phyloP scores from a whole-genome alignment of 495 filamentous ascomycete species.

The Chaetomium tenue region DNA sequence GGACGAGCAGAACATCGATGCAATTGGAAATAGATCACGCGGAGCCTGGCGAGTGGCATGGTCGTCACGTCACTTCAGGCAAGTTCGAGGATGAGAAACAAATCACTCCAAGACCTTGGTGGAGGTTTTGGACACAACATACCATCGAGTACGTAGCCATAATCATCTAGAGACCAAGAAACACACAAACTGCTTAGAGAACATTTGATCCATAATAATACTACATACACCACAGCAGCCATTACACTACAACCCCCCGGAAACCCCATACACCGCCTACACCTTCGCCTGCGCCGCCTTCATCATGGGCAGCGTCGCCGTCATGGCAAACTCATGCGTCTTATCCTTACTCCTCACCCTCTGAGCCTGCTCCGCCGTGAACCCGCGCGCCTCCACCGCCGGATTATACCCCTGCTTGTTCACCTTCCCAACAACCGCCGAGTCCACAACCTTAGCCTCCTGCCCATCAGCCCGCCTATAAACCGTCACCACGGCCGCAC shows the following conservation, averaged over 20 bases:
- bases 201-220: background rate
- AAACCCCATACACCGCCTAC: background rate
- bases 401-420: constrained; percentile 87
- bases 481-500: constrained; percentile 86
- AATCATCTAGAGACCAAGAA: too few species aligned
- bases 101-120: too few species aligned
- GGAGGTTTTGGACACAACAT: too few species aligned
- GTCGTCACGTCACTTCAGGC: too few species aligned
- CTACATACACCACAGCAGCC: background rate
- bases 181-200: background rate
- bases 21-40: too few species aligned
- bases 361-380: constrained; percentile 72
- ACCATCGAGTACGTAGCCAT: too few species aligned
- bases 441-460: constrained; percentile 54
- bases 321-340: constrained; percentile 69
- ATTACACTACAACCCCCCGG: background rate
- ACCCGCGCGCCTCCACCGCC: constrained; percentile 81
- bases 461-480: constrained; percentile 85
- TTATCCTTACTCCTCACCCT: constrained; percentile 67
- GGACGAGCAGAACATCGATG: too few species aligned
- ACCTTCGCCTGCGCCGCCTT: constrained; percentile 45
- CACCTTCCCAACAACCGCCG: constrained; percentile 57
- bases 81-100: too few species aligned
- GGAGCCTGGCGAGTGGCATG: too few species aligned
- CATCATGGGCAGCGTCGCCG: constrained; percentile 70